Base-by-base conservation (phyloP, 2,329 filamentous ascomycete genomes). In the Cladosporium phlei region DNA sequence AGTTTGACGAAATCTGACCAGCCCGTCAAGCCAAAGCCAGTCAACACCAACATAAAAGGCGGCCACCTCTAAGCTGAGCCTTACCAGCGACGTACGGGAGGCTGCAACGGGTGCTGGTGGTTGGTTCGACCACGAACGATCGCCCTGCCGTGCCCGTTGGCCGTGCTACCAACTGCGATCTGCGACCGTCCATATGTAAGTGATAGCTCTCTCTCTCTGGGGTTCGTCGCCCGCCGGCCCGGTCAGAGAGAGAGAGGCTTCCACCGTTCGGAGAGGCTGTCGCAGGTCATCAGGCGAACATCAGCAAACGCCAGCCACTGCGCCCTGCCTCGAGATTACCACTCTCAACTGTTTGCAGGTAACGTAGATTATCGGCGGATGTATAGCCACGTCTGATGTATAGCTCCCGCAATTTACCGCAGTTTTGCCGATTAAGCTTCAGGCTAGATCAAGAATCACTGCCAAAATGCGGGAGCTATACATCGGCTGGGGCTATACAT, bases 101-200 rank as follows among this genome's bases (percentile, higher is more conserved):
- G 35, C 30, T 29, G 37, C n/a, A n/a, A n/a, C n/a, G n/a, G n/a
- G n/a, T n/a, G n/a, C n/a, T 29, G 22, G 37, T 39, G 37, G 37
- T 39, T 39, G 25, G 37, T 29, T 9, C 17, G n/a, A 19, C 29
- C 25, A 21, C 29, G 37, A 22, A 39, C 37, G 37, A 39, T 29
- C n/a, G 37, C 27, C 10, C 22, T 39, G 37, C 21, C n/a, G 37
- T 39, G 25, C 24, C 24, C 16, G 37, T 39, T 28, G 9, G 25
- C 14, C 7, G 37, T 39, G 37, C 17, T 8, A 21, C 24, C 24
- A 11, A 19, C 14, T 11, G 16, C 16, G 5, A 19, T 30, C 20
- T 17, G 29, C 35, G 22, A 38, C 19, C 22, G n/a, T 38, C 12
- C 35, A 38, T 16, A 38, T 38, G 35, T 25, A 22, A 25, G 19